Percentiles rank a stretch among this genome's conserved stretches.
phyloP scores from a whole-genome alignment of 1,284 basidiomycete genomes.

The Phylloboletellus chloephorus region DNA sequence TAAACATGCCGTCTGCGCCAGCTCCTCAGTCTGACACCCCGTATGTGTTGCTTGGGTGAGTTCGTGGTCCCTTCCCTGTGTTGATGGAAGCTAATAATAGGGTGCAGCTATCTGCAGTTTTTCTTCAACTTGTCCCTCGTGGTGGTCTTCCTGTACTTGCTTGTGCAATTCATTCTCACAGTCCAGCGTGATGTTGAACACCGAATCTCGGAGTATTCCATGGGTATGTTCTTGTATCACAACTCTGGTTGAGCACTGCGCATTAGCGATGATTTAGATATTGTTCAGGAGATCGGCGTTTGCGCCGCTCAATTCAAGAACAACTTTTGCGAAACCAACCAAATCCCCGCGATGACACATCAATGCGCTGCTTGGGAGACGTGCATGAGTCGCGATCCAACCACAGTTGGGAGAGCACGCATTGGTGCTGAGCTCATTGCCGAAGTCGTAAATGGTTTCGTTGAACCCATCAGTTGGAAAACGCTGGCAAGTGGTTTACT shows the following conservation, averaged over 20 bases:
- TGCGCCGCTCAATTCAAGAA: slow-evolving; percentile 76
- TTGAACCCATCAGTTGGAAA: slow-evolving; percentile 96
- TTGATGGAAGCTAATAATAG: slow-evolving; percentile 16
- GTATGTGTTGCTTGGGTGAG: slow-evolving; percentile 75
- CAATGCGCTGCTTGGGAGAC: slow-evolving; percentile 87
- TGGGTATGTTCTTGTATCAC: slow-evolving; percentile 51
- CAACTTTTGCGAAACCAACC: slow-evolving; percentile 74
- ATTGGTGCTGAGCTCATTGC: slow-evolving; percentile 94
- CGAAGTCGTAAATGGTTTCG: slow-evolving; percentile 93
- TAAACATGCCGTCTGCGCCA: slow-evolving; percentile 64
- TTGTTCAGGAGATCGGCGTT: slow-evolving; percentile 83
- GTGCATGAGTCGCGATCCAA: slow-evolving; percentile 95
- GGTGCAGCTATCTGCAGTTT: slow-evolving; percentile 82
- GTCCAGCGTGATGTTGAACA: slow-evolving; percentile 88
- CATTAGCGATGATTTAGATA: slow-evolving; percentile 48
- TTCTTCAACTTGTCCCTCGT: slow-evolving; percentile 91
- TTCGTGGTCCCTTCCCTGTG: slow-evolving; percentile 9
- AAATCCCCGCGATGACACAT: slow-evolving; percentile 79
- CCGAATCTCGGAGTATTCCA: slow-evolving; percentile 83
- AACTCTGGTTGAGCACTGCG: slow-evolving; percentile 15
- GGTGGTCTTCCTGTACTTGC: slow-evolving; percentile 78
- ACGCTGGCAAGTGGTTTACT: slow-evolving; percentile 63
- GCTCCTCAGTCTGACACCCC: slow-evolving; percentile 56
- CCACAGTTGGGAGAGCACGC: slow-evolving; percentile 80
- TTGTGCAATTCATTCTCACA: slow-evolving; percentile 82